Evolutionary conservation across 805 yeast genomes (phyloP).

Genomic region (Hanseniaspora singularis): DNA sequence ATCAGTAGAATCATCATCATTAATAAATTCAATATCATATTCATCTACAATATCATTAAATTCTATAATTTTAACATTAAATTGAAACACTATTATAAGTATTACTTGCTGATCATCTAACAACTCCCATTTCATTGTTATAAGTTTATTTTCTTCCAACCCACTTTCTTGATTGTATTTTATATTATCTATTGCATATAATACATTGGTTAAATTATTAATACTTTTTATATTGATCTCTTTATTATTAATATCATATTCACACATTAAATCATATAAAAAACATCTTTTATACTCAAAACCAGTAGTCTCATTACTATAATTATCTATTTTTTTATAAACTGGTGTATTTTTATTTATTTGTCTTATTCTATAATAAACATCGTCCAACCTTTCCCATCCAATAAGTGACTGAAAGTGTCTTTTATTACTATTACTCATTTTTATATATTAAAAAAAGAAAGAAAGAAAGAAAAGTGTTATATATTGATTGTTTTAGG

Average conservation of each 20-base stretch:
- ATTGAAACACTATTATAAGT: not conserved
- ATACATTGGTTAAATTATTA: not conserved
- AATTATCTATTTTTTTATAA: too few relatives aligned
- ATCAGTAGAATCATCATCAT: conserved; percentile 12
- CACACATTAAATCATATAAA: conserved; percentile 7
- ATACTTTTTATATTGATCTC: not conserved
- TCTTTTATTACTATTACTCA: not conserved
- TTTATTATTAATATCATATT: not conserved
- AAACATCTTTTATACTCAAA: not conserved
- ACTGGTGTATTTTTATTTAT: conserved; percentile 15
- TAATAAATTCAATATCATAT: conserved; percentile 1
- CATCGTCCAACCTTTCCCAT: conserved; percentile 72
- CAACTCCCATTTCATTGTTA: conserved; percentile 4
- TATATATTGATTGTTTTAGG: too few relatives aligned
- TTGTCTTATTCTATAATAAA: conserved; percentile 46
- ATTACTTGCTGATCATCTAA: not conserved
- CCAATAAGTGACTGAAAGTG: conserved; percentile 24
- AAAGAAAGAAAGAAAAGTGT: not conserved
- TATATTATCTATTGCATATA: not conserved
- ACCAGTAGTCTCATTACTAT: not conserved
- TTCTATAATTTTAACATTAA: conserved; percentile 1
- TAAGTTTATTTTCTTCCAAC: conserved; percentile 2
- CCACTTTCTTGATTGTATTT: not conserved
- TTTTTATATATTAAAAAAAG: not conserved
- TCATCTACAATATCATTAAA: conserved; percentile 2